A percentile compares a stretch with the other conserved stretches of the same genome.
These are phyloP conservation scores for Zymoseptoria pseudotritici DNA, from an alignment of 2,329 filamentous ascomycete genomes.

Conservation along the genomic window DNA sequence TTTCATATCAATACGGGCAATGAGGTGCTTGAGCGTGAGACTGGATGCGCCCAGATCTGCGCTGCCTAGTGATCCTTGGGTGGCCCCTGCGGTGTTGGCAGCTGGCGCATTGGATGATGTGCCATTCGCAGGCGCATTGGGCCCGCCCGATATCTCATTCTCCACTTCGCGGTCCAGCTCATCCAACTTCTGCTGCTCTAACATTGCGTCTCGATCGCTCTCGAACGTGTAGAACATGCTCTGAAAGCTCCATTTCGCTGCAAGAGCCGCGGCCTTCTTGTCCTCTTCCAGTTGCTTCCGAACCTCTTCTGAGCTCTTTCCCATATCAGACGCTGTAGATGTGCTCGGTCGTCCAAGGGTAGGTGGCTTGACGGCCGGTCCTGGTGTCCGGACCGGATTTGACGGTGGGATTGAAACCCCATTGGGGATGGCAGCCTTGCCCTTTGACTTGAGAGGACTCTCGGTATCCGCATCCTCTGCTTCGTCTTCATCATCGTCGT, in stretches of 20 bases:
- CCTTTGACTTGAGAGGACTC: constrained; percentile 45
- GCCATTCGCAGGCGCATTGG: constrained; percentile 43
- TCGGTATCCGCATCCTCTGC: constrained; percentile 34
- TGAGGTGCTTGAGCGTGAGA: constrained; percentile 91
- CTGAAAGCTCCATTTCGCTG: constrained; percentile 82
- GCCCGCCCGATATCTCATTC: constrained; percentile 73
- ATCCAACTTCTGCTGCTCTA: constrained; percentile 93
- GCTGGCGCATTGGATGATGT: constrained; percentile 42
- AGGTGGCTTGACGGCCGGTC: constrained; percentile 56
- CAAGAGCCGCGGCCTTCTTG: constrained; percentile 82
- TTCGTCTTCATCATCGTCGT: constrained; percentile 62
- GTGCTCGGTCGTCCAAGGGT: constrained; percentile 51
- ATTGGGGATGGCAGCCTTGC: constrained; percentile 49
- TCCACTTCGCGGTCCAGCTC: constrained; percentile 95
- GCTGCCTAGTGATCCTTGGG: constrained; percentile 83
- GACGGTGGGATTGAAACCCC: constrained; percentile 44
- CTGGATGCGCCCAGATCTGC: constrained; percentile 94
- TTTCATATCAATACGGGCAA: constrained; percentile 89
- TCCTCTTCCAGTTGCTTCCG: constrained; percentile 89
- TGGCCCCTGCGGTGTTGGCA: constrained; percentile 48
- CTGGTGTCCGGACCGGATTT: constrained; percentile 53
- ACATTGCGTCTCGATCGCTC: constrained; percentile 90
- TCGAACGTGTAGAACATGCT: constrained; percentile 93
- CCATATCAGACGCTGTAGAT: constrained; percentile 45
- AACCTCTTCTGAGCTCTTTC: constrained; percentile 74